Evolutionary conservation across 345 rosid species (phyloP), one percentile per base, ranked within the genome.

Genomic region (Gynandropsis gynandra): DNA sequence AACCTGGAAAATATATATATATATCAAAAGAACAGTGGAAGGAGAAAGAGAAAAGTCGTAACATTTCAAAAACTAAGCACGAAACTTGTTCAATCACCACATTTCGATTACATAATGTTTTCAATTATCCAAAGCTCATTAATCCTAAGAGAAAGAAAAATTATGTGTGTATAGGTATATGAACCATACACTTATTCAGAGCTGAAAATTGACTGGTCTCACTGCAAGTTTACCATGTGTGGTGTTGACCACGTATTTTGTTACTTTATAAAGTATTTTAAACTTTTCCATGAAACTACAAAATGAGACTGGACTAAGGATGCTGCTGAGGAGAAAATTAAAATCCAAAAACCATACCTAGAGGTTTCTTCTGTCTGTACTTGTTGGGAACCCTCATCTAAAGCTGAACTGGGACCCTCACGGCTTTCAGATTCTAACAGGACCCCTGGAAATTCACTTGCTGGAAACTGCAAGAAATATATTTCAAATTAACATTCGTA

Each of bases 391-490:
- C 67, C 59, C 55, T 90, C 87, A 21, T 62, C 53, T 56, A 86
- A 49, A 44, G 80, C 77, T 58, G 65, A 58, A 65, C 54, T 66
- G 70, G 54, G 73, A 54, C 73, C 81, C 65, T 74, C 83, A 9
- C 72, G 85, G 63, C 76, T 79, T 58, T 74, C 96, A 58, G 68
- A 47, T 58, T 79, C 85, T 47, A 76, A 59, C 46, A 77, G 68
- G 64, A 75, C 83, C 59, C 74, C 58, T 37, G 77, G 65, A 65
- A 75, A 59, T 42, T 80, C 82, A 3, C 50, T 71, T 52, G 79
- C 80, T 35, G 98, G 88, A 74, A 86, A 87, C 98, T 90, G 88
- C 78, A 81, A 74, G 40, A 52, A 72, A 72, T 31, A 27, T 12
- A 69, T 19, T 33, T 27, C 32, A 49, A 54, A 59, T 49, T 48